phyloP scores from a whole-genome alignment of 306 rosid genomes.

The Begonia fuchsioides region DNA sequence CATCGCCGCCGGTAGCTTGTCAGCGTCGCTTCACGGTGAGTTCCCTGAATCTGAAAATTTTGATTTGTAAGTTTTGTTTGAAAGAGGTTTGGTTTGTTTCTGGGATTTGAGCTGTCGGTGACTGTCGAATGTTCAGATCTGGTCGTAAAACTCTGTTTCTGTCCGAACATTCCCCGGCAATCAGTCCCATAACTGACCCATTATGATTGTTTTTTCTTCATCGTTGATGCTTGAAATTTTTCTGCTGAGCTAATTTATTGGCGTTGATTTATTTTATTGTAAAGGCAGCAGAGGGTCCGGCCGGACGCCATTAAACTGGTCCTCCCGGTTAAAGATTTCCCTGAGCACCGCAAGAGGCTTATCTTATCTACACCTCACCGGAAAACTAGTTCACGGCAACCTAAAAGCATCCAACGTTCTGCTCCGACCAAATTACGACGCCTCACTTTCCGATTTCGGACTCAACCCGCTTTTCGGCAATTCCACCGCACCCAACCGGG shows the following conservation, averaged over 20 bases:
- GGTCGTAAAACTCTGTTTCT: too few relatives aligned
- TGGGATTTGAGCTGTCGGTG: too few relatives aligned
- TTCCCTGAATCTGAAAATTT: too few relatives aligned
- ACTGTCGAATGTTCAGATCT: too few relatives aligned
- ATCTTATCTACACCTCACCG: constrained; percentile 61
- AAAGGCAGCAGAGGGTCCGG: constrained; percentile 95
- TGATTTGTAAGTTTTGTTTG: too few relatives aligned
- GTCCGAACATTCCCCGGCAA: too few relatives aligned
- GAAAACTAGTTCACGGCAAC: constrained; percentile 84
- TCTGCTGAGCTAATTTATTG: too few relatives aligned
- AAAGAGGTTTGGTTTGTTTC: too few relatives aligned
- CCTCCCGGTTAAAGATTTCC: constrained; percentile 64
- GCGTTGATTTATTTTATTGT: not conserved
- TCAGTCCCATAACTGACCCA: too few relatives aligned
- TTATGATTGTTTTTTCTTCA: too few relatives aligned
- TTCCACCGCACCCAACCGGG: constrained; percentile 53
- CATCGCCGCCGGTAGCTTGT: constrained; percentile 74
- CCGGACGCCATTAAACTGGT: constrained; percentile 87
- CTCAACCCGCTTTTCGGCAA: constrained; percentile 54
- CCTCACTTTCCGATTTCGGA: constrained; percentile 61
- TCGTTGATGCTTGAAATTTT: too few relatives aligned
- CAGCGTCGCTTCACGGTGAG: constrained; percentile 85
- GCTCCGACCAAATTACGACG: constrained; percentile 55
- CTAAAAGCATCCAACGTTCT: constrained; percentile 79
- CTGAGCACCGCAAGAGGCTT: constrained; percentile 54